Base-by-base conservation (phyloP, 2,329 filamentous ascomycete genomes). In the Aspergillus aculeatus region DNA sequence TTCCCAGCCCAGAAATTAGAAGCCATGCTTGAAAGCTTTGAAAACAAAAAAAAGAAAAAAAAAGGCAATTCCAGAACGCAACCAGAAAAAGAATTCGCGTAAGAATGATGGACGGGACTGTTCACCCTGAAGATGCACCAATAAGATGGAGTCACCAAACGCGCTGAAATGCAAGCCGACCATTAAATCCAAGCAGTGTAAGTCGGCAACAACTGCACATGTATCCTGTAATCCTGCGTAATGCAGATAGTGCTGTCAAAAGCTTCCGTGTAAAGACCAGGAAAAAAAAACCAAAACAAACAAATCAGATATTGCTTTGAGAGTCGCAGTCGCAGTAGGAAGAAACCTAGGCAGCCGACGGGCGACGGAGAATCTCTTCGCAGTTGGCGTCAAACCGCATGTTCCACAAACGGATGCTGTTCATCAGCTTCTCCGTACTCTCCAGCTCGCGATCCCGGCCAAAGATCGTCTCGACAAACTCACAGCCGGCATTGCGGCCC, bases 401-500 rank as follows among this genome's bases (percentile, higher is more conserved):
- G 75, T 90, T 92, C 91, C 94, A 99, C 38, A 93, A 83, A 53
- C 91, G 86, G 71, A 96, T 88, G 64, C 87, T 88, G 66, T 90
- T 87, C 92, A 98, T 98, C 78, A 97, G 86, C 77, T 90, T 91
- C 81, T 97, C 92, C 2, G 94, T 97, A 77, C 88, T 88, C 75
- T 93, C 88, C 57, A 97, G 83, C 79, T 97, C 91, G 64, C 92
- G 86, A 73, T 98, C 94, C 64, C 90, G 88, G 66, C 93, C 94
- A 70, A 98, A 98, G 69, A 99, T 91, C 55, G 92, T 93, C 75
- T 97, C 89, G 71, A 99, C 94, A 71, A 99, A 98, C 80, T 97
- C 93, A 68, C 90, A 89, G 54, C 95, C 95, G 56, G 92, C 92
- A 75, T 92, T 94, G 82, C 92, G 93, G 73, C 93, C 94, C 77